Evolutionary conservation across 495 filamentous ascomycete species (phyloP).

Genomic region (Terfezia claveryi): DNA sequence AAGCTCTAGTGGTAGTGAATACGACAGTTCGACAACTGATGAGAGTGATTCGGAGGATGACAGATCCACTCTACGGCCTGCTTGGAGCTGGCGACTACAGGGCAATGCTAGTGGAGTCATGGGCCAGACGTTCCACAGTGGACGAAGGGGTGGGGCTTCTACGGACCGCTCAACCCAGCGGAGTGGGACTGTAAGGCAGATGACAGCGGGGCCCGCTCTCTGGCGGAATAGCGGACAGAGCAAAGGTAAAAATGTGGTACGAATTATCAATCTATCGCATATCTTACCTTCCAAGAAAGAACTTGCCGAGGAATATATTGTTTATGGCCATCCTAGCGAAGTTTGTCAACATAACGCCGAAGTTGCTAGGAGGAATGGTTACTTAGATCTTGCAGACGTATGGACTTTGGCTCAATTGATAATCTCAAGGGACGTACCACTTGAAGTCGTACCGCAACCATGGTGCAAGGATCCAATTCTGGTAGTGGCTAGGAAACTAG

Average conservation of each 20-base stretch:
- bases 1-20: conserved; percentile 29
- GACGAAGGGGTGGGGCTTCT: conserved; percentile 9
- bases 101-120: conserved; percentile 4
- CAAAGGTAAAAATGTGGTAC: conserved; percentile 33
- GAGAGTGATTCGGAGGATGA: conserved; percentile 15
- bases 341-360: conserved; percentile 65
- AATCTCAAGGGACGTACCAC: conserved; percentile 48
- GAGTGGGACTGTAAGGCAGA: conserved; percentile 3
- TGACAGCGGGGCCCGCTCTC: not conserved
- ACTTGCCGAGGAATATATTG: conserved; percentile 55
- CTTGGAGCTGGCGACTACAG: conserved; percentile 13
- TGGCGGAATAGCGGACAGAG: not conserved
- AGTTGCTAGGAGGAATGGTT: conserved; percentile 52
- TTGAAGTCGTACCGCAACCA: conserved; percentile 35
- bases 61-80: conserved; percentile 10
- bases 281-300: conserved; percentile 53
- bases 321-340: conserved; percentile 58
- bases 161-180: conserved; percentile 18
- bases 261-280: conserved; percentile 44
- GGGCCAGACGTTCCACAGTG: not conserved
- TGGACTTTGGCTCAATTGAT: conserved; percentile 67
- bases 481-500: conserved; percentile 35
- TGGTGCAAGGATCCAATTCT: conserved; percentile 32
- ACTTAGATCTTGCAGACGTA: conserved; percentile 51
- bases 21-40: conserved; percentile 21